A percentile compares a stretch with the other conserved stretches of the same genome.
These are phyloP conservation scores for Chrysanthemum makinoi DNA, from an alignment of 129 eudicot genomes.

Conservation along the genomic window DNA sequence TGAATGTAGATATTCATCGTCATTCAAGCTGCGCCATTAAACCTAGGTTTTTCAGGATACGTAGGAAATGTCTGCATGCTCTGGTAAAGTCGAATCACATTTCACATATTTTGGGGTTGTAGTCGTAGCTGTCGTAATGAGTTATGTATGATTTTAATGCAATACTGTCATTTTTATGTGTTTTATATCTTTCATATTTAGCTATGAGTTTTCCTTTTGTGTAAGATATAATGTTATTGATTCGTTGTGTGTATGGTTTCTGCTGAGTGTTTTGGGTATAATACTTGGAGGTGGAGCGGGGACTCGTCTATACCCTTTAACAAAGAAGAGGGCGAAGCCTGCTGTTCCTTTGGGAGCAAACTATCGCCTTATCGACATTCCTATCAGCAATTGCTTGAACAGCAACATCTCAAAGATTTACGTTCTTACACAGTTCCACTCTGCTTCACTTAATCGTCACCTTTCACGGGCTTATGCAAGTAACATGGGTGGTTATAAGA, in stretches of 20 bases:
- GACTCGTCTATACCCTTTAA: constrained; percentile 95
- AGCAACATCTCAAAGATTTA: constrained; percentile 91
- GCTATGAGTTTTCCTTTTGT: constrained; percentile 12
- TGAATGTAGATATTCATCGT: too few species aligned
- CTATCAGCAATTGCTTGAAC: constrained; percentile 96
- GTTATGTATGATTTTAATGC: too few species aligned
- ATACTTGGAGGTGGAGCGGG: constrained; percentile 99
- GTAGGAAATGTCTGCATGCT: too few species aligned
- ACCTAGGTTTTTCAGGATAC: too few species aligned
- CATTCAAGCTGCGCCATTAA: too few species aligned
- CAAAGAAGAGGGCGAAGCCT: constrained; percentile 98
- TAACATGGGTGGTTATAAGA: constrained; percentile 97
- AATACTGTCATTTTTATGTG: neutral
- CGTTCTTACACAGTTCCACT: constrained; percentile 93
- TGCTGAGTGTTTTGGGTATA: constrained; percentile 97
- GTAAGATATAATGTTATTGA: constrained; percentile 5
- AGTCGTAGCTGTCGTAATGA: too few species aligned
- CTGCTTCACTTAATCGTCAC: constrained; percentile 98
- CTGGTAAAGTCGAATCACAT: too few species aligned
- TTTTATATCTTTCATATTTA: neutral
- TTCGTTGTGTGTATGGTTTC: constrained; percentile 17
- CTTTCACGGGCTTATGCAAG: constrained; percentile 96
- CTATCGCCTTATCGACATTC: constrained; percentile 94
- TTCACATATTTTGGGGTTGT: too few species aligned
- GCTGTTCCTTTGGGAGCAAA: constrained; percentile 99